A percentile compares a stretch with the other conserved stretches of the same genome.
Conservation (phyloP, 352 stramenopile species). For the Globisporangium yorkense region DNA sequence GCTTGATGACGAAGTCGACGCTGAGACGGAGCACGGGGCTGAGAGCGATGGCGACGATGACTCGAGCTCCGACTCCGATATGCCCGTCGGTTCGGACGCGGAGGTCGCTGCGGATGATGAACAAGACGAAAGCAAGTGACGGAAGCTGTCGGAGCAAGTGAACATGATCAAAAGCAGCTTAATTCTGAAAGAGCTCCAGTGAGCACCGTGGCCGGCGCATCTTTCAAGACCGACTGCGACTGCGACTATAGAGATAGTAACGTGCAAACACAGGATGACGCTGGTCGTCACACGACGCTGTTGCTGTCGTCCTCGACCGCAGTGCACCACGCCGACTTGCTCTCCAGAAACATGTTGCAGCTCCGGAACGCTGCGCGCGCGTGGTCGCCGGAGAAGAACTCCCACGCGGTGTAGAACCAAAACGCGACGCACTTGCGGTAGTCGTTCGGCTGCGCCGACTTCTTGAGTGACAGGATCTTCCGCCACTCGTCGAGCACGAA, state of each 20-base stretch:
- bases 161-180: conserved; percentile 1
- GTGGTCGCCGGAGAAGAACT: conserved; percentile 74
- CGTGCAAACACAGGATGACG: not conserved
- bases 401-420: conserved; percentile 84
- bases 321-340: conserved; percentile 45
- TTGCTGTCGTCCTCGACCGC: conserved; percentile 11
- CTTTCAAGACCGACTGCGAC: not conserved
- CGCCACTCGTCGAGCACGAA: conserved; percentile 80
- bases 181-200: not conserved
- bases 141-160: too few species aligned
- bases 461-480: conserved; percentile 69
- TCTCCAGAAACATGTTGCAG: conserved; percentile 84
- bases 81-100: conserved; percentile 22
- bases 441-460: conserved; percentile 80
- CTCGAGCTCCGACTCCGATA: conserved; percentile 17
- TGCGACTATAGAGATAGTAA: not conserved
- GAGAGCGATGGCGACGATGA: conserved; percentile 14
- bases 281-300: conserved; percentile 22
- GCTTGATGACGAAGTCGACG: conserved; percentile 16
- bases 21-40: conserved; percentile 14
- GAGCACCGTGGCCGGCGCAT: not conserved
- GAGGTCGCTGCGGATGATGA: conserved; percentile 6
- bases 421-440: conserved; percentile 86
- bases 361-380: conserved; percentile 67
- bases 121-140: conserved; percentile 4